Evolutionary conservation across 176 grass and related monocot genomes (phyloP), one percentile per base, ranked within the genome.

Genomic region (Eleusine coracana): DNA sequence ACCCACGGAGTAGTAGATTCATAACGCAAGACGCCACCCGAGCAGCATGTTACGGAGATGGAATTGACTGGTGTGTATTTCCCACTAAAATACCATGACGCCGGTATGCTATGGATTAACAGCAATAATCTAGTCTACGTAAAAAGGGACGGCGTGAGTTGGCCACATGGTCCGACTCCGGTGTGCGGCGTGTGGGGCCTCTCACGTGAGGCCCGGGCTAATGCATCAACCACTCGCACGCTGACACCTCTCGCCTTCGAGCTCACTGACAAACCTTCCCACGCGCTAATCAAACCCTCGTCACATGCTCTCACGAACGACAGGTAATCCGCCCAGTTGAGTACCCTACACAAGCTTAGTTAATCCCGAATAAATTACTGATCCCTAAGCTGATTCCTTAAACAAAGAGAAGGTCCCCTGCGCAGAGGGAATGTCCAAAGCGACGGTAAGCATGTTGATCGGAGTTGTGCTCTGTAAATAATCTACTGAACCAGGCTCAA

Each of bases 311-410:
- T 17, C 70, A 50, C 70, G 25, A 72, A 50, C 68, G 10, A 39
- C 2, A 3, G 3, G 16, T 17, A 21, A 66, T 12, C 28, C 28
- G 39, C n/a, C 58, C 21, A 27, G 58, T 27, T 23, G 56, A 15
- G 14, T 25, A 25, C n/a, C 0, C 23, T 15, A 13, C 44, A 72
- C 44, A 23, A 4, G 5, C 23, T 72, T 73, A 73, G 3, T 56
- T 55, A 38, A 34, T 34, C 64, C 34, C 10, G 6, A 46, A 9
- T 91, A 68, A 55, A 89, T 92, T 96, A 91, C 93, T 1, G 68
- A 96, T 96, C 93, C 93, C 90, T 62, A 96, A 68, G 66, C 62
- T 48, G 90, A 96, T 91, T 82, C 86, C 88, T 80, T 87, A 80
- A 88, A 86, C 1, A 50, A 56, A 58, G 20, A 27, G 61, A 77